phyloP scores from a whole-genome alignment of 441 rosid genomes.

The Erodium texanum region DNA sequence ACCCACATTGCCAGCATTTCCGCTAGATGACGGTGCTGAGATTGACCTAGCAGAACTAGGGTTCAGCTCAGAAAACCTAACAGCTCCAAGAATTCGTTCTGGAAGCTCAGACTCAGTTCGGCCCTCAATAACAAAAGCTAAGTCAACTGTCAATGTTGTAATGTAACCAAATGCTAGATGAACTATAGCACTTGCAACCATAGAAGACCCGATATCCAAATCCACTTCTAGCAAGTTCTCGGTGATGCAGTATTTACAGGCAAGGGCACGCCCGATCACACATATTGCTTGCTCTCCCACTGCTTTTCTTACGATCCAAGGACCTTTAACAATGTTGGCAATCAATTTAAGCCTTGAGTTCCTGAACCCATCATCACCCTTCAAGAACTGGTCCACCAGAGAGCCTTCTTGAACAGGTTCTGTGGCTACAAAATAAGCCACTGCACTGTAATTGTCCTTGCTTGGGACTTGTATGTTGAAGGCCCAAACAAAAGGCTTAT shows the following conservation, averaged over 20 bases:
- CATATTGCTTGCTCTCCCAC: constrained; percentile 97
- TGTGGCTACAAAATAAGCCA: constrained; percentile 64
- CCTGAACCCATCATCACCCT: constrained; percentile 61
- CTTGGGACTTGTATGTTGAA: constrained; percentile 80
- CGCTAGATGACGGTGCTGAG: constrained; percentile 30
- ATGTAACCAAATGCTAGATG: constrained; percentile 84
- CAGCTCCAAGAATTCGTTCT: constrained; percentile 60
- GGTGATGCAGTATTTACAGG: constrained; percentile 45
- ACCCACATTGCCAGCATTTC: constrained; percentile 21
- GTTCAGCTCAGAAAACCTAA: constrained; percentile 72
- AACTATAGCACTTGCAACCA: constrained; percentile 91
- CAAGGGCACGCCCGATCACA: constrained; percentile 72
- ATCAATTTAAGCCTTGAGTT: constrained; percentile 77
- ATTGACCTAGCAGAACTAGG: constrained; percentile 46
- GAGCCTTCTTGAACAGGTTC: constrained; percentile 66
- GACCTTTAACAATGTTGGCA: constrained; percentile 88
- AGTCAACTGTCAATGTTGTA: constrained; percentile 74
- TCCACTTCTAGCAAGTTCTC: constrained; percentile 70
- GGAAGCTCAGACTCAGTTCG: constrained; percentile 78
- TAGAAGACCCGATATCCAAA: constrained; percentile 87
- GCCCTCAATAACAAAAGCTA: constrained; percentile 77
- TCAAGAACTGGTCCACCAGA: constrained; percentile 52
- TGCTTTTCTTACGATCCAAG: constrained; percentile 91
- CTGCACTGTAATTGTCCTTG: constrained; percentile 80
- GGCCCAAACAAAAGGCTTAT: constrained; percentile 87